Evolutionary conservation across 345 rosid genomes (phyloP).

Genomic region (Nephelium lappaceum): DNA sequence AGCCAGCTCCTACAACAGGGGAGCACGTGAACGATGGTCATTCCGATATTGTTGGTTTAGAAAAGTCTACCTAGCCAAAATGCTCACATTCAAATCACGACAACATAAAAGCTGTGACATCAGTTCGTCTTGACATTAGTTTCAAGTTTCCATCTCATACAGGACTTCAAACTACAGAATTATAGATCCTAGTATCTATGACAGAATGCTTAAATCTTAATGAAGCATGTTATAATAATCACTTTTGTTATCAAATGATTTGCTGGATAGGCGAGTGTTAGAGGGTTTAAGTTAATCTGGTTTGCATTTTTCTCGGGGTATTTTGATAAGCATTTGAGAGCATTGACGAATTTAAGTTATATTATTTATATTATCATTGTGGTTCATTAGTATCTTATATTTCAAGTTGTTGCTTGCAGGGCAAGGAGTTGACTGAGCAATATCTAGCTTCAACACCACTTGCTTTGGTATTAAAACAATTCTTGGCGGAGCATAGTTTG

Average conservation of each 20-base stretch:
- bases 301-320: neutral
- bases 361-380: constrained; percentile 1
- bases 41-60: constrained; percentile 47
- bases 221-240: neutral
- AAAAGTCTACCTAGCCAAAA: constrained; percentile 55
- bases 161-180: constrained; percentile 83
- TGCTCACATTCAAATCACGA: constrained; percentile 39
- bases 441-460: constrained; percentile 95
- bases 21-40: constrained; percentile 47
- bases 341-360: neutral
- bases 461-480: constrained; percentile 95
- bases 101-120: constrained; percentile 52
- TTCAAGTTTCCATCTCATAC: constrained; percentile 93
- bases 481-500: constrained; percentile 97
- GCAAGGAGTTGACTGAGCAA: constrained; percentile 82
- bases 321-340: neutral
- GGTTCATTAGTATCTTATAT: constrained; percentile 1
- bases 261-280: neutral
- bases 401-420: constrained; percentile 49
- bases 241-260: neutral
- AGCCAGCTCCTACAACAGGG: constrained; percentile 35
- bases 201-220: neutral
- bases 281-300: neutral
- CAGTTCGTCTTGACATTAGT: constrained; percentile 90
- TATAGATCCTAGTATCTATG: neutral